phyloP scores from a whole-genome alignment of 2,329 filamentous ascomycete species.

The Exophiala aquamarina region DNA sequence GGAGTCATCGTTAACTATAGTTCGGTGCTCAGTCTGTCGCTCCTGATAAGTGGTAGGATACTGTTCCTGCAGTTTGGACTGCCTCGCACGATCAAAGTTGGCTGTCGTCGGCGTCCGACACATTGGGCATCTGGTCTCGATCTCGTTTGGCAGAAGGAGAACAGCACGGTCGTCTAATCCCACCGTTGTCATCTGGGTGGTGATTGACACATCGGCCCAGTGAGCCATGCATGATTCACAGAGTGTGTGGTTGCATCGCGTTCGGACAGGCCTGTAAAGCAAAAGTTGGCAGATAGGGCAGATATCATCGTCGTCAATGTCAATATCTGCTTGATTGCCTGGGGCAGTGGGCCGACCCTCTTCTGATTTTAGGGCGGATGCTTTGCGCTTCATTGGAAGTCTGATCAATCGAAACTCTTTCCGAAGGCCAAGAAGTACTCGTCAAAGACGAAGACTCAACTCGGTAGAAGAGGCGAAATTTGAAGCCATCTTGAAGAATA shows the following conservation, averaged over 20 bases:
- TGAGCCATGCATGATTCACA: slow-evolving; percentile 26
- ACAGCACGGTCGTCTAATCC: slow-evolving; percentile 22
- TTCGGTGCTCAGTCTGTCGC: slow-evolving; percentile 7
- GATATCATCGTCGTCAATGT: slow-evolving; percentile 24
- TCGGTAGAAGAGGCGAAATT: too few relatives aligned
- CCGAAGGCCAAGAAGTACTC: too few relatives aligned
- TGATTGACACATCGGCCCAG: slow-evolving; percentile 28
- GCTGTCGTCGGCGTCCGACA: slow-evolving; percentile 24
- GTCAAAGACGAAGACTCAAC: too few relatives aligned
- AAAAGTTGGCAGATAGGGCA: slow-evolving; percentile 26
- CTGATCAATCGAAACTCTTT: too few relatives aligned
- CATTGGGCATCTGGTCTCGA: slow-evolving; percentile 27
- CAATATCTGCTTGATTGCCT: slow-evolving; percentile 4
- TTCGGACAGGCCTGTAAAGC: slow-evolving; percentile 23
- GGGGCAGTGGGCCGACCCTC: neutral
- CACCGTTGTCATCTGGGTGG: slow-evolving; percentile 20
- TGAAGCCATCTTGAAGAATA: too few relatives aligned
- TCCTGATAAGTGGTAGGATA: slow-evolving; percentile 21
- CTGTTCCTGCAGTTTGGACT: slow-evolving; percentile 7
- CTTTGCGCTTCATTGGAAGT: neutral
- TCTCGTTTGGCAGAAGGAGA: slow-evolving; percentile 21
- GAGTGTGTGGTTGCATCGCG: slow-evolving; percentile 23
- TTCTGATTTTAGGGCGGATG: neutral
- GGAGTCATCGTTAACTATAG: slow-evolving; percentile 13
- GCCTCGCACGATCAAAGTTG: slow-evolving; percentile 10